Percentiles rank a stretch among this genome's conserved stretches.
These are phyloP conservation scores for Posidonia oceanica DNA, from an alignment of 116 monocot genomes.

Conservation along the genomic window DNA sequence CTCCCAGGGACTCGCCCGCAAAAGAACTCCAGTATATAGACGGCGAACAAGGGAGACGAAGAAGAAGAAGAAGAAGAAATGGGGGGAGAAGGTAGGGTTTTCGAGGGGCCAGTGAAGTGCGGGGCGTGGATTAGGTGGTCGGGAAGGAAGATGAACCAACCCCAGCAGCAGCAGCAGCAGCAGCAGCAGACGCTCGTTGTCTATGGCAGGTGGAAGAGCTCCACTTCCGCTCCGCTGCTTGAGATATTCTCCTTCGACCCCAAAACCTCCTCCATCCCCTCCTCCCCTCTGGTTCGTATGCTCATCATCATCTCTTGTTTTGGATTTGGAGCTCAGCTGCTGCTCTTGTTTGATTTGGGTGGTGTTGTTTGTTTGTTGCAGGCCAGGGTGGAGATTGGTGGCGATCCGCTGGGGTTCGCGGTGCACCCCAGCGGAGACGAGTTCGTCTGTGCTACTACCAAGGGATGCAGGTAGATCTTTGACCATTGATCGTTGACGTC, in stretches of 20 bases:
- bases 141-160: slow-evolving; percentile 10
- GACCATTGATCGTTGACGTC: no score
- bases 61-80: not conserved
- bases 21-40: no score
- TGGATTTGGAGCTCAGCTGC: not conserved
- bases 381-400: slow-evolving; percentile 44
- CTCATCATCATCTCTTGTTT: not conserved
- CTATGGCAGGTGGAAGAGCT: slow-evolving; percentile 38
- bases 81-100: not conserved
- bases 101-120: slow-evolving; percentile 19
- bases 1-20: no score
- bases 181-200: slow-evolving; percentile 26
- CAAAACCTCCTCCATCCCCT: slow-evolving; percentile 37
- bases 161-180: not conserved
- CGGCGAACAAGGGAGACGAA: not conserved
- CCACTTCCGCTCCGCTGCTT: slow-evolving; percentile 32
- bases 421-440: slow-evolving; percentile 92
- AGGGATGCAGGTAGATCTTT: slow-evolving; percentile 54
- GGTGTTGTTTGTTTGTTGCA: slow-evolving; percentile 4
- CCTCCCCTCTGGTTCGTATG: slow-evolving; percentile 44
- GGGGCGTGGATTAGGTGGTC: slow-evolving; percentile 17
- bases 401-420: slow-evolving; percentile 45
- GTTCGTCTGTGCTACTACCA: slow-evolving; percentile 61
- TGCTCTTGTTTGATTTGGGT: not conserved
- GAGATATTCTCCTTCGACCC: slow-evolving; percentile 74